Evolutionary conservation across 176 grass and related monocot genomes (phyloP), one percentile per base, ranked within the genome.

Genomic region (Saccharum officinarum): DNA sequence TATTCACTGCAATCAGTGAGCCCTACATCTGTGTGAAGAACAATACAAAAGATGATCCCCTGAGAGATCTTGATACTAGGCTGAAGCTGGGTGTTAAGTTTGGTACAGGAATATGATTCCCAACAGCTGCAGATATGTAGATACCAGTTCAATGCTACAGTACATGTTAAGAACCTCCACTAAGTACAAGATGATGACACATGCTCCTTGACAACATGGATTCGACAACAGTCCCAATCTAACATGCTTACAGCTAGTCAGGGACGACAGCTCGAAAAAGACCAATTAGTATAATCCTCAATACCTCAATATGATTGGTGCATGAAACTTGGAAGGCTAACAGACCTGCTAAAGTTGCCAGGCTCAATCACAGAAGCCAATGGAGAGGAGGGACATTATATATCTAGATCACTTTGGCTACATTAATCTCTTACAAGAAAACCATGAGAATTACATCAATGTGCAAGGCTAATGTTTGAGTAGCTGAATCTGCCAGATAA

Each of bases 151-250:
- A 74, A 22, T 52, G 47, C 79, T 55, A 20, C 28, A 28, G 28
- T 28, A 28, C 15, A 81, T 87, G 71, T 52, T 65, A 82, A 82
- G 64, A 83, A 71, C n/a, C 28, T 40, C 62, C 71, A 60, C 46
- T 28, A 68, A n/a, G 33, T 10, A 38, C 39, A 47, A 70, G 46
- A 71, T 36, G 17, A 72, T 42, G 54, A 42, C 81, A 88, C 66
- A 72, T 67, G 40, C 61, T 80, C 20, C 26, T 47, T 33, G 61
- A 66, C 76, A 62, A 31, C 44, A 31, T 50, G 25, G 14, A 18
- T 73, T 73, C 23, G 23, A 47, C 15, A 16, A 47, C 12, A 73
- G n/a, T 30, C 41, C 1, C 13, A 47, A 73, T 73, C 44, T 77
- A 73, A 73, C 40, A 65, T 41, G 15, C 15, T 81, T 46, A 70